Conservation (phyloP, 495 filamentous ascomycete genomes). For the Penicillium longicatenatum region DNA sequence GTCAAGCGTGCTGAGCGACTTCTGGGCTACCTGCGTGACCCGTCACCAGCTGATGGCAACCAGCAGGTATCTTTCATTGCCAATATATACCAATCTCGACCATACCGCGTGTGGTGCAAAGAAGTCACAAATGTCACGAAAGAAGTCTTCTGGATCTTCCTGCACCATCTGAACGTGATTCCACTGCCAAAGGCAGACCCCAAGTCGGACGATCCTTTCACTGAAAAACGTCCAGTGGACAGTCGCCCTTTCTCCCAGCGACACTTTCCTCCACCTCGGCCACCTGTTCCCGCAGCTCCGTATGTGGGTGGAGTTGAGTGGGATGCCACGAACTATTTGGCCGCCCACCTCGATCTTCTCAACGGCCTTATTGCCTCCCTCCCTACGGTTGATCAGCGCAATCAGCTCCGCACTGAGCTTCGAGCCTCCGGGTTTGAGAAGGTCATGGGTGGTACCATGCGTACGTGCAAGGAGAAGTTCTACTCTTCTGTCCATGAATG, state of each 20-base stretch:
- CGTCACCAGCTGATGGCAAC: constrained; percentile 69
- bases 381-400: constrained; percentile 71
- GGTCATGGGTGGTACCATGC: constrained; percentile 76
- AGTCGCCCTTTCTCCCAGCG: constrained; percentile 39
- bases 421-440: constrained; percentile 90
- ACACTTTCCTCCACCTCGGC: constrained; percentile 85
- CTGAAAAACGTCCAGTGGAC: constrained; percentile 19
- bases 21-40: constrained; percentile 79
- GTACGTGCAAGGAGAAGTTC: constrained; percentile 97
- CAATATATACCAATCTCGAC: constrained; percentile 82
- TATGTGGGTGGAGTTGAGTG: constrained; percentile 98
- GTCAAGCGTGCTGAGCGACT: constrained; percentile 65
- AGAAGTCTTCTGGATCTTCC: constrained; percentile 99
- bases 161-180: constrained; percentile 89
- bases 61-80: constrained; percentile 83
- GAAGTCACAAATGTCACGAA: constrained; percentile 91
- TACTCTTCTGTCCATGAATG: constrained; percentile 89
- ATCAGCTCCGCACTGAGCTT: constrained; percentile 73
- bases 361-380: constrained; percentile 90
- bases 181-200: constrained; percentile 45
- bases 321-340: constrained; percentile 97
- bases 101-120: constrained; percentile 91
- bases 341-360: constrained; percentile 86
- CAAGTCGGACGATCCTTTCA: constrained; percentile 32
- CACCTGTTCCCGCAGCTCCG: constrained; percentile 90